Conservation (phyloP, 352 stramenopile species). For the Globisporangium ultimum region DNA sequence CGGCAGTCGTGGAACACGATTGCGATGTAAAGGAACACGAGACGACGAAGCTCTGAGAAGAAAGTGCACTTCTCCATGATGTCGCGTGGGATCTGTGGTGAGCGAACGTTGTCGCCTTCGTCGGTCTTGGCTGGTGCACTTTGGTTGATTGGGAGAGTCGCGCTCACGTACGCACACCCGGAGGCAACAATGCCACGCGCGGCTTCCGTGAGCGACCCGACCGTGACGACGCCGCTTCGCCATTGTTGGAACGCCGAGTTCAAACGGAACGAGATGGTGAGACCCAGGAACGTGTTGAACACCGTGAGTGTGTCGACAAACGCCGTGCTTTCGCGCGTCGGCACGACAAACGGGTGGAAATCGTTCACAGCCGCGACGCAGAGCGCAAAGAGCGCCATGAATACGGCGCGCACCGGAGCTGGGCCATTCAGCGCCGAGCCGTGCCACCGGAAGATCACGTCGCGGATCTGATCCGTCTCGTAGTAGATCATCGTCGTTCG, state of each 20-base stretch:
- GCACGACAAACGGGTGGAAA: conserved; percentile 59
- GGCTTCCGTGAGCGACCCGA: conserved; percentile 56
- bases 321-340: conserved; percentile 60
- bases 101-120: conserved; percentile 11
- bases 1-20: conserved; percentile 81
- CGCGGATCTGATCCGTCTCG: conserved; percentile 51
- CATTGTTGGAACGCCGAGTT: conserved; percentile 82
- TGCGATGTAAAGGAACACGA: conserved; percentile 82
- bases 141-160: conserved; percentile 26
- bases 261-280: conserved; percentile 77
- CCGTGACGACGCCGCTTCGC: conserved; percentile 63
- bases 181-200: conserved; percentile 70
- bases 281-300: conserved; percentile 81
- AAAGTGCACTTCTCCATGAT: conserved; percentile 76
- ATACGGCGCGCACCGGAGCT: conserved; percentile 50
- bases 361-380: conserved; percentile 45
- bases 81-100: conserved; percentile 36
- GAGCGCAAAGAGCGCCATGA: conserved; percentile 67
- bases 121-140: conserved; percentile 1
- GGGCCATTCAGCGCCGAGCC: conserved; percentile 73
- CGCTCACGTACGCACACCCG: conserved; percentile 62
- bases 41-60: conserved; percentile 65
- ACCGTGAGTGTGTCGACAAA: conserved; percentile 82
- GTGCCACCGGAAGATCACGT: conserved; percentile 64
- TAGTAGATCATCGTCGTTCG: conserved; percentile 74